These are phyloP conservation scores for Durio zibethinus DNA, from an alignment of 345 rosid species.

Conservation along the genomic window DNA sequence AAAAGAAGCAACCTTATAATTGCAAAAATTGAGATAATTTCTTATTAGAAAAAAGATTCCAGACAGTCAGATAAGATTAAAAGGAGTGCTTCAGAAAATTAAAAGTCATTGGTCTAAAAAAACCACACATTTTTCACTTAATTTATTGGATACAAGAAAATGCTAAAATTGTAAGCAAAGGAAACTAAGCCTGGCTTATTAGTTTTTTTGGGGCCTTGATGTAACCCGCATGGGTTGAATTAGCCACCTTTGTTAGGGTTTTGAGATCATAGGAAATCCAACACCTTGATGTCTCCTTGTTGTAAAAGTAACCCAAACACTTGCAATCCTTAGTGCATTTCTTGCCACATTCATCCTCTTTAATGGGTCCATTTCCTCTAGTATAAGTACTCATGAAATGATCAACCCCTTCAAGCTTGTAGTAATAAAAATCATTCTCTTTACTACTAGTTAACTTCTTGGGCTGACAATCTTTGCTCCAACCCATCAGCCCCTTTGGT, in stretches of 20 bases:
- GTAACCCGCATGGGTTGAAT: slow-evolving; percentile 28
- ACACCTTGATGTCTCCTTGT: slow-evolving; percentile 24
- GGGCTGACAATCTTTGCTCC: slow-evolving; percentile 42
- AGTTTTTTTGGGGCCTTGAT: slow-evolving; percentile 14
- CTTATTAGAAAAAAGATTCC: no score
- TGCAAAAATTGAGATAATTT: no score
- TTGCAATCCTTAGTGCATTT: slow-evolving; percentile 23
- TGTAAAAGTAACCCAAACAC: slow-evolving; percentile 28
- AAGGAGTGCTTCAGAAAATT: no score
- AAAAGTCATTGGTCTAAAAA: no score
- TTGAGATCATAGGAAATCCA: slow-evolving; percentile 24
- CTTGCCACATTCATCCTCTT: slow-evolving; percentile 20
- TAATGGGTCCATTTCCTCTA: slow-evolving; percentile 31
- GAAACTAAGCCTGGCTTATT: no score
- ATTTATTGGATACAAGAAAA: no score
- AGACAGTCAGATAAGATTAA: no score
- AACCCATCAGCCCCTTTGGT: slow-evolving; percentile 30
- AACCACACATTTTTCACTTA: no score
- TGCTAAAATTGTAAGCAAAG: no score
- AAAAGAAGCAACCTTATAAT: no score
- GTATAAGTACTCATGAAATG: slow-evolving; percentile 44
- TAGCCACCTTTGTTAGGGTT: slow-evolving; percentile 24
- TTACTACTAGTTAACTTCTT: slow-evolving; percentile 18
- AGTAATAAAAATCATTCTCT: slow-evolving; percentile 27
- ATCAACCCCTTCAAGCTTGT: slow-evolving; percentile 49